phyloP scores from a whole-genome alignment of 202 grass and related monocot genomes.

The Hordeum pubiflorum region DNA sequence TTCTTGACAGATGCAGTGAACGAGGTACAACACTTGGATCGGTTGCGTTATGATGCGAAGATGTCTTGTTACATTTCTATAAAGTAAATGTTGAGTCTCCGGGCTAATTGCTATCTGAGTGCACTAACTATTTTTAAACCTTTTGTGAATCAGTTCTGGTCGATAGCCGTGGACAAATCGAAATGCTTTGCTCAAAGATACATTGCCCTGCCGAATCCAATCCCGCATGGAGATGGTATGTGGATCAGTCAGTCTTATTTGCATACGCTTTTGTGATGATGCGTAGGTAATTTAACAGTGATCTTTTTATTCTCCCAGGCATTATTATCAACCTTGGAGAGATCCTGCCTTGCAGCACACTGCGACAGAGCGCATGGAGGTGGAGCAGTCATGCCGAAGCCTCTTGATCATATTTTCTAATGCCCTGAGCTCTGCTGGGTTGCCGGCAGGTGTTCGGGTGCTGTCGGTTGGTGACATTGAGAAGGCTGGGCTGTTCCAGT shows the following conservation, averaged over 20 bases:
- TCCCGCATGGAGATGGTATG: slow-evolving; percentile 86
- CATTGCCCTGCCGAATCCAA: slow-evolving; percentile 49
- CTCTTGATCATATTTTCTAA: slow-evolving; percentile 61
- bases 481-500: slow-evolving; percentile 37
- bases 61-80: neutral
- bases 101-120: neutral
- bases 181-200: slow-evolving; percentile 56
- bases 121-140: neutral
- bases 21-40: slow-evolving; percentile 42
- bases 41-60: slow-evolving; percentile 1
- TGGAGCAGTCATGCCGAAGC: slow-evolving; percentile 68
- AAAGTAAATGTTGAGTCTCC: neutral
- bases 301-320: slow-evolving; percentile 38
- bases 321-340: slow-evolving; percentile 73
- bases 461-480: slow-evolving; percentile 37
- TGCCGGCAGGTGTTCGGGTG: slow-evolving; percentile 9
- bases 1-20: slow-evolving; percentile 34
- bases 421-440: slow-evolving; percentile 26
- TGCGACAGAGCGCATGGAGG: slow-evolving; percentile 45
- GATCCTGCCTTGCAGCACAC: slow-evolving; percentile 32
- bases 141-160: slow-evolving; percentile 50
- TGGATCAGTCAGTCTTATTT: neutral
- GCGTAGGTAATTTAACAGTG: neutral
- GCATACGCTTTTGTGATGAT: neutral
- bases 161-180: slow-evolving; percentile 32